phyloP scores from a whole-genome alignment of 345 rosid genomes.

The Trapa incisa region DNA sequence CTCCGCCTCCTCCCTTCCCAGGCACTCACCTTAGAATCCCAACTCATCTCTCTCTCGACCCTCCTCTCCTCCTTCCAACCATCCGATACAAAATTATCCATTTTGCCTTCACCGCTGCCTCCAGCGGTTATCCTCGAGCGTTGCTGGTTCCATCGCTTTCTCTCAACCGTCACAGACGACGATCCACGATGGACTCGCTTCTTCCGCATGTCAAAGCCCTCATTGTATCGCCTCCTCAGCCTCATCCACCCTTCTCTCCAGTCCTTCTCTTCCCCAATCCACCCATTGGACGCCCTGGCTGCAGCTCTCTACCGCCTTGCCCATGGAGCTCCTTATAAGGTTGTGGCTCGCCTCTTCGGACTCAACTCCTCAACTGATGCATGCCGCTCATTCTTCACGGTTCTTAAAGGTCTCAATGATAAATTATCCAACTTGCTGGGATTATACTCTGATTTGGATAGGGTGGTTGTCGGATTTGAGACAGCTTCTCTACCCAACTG shows the following conservation, averaged over 20 bases:
- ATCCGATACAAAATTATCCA: background rate
- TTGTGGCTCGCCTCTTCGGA: constrained; percentile 31
- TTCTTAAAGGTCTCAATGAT: constrained; percentile 42
- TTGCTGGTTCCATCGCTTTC: constrained; percentile 38
- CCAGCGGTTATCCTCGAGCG: background rate
- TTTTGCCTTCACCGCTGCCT: constrained; percentile 5
- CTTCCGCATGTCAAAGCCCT: constrained; percentile 48
- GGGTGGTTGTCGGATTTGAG: constrained; percentile 40
- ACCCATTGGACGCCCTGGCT: constrained; percentile 39
- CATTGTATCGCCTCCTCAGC: constrained; percentile 35
- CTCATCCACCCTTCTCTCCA: constrained; percentile 28
- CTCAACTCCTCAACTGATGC: constrained; percentile 34
- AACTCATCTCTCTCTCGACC: constrained; percentile 21
- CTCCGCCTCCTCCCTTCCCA: constrained; percentile 35
- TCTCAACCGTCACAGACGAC: constrained; percentile 16
- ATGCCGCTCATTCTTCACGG: constrained; percentile 49
- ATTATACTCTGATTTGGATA: constrained; percentile 21
- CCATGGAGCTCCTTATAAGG: constrained; percentile 48
- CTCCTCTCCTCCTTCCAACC: constrained; percentile 11
- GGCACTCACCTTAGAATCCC: constrained; percentile 22
- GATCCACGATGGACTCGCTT: constrained; percentile 47
- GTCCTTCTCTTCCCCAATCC: constrained; percentile 22
- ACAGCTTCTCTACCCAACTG: constrained; percentile 56
- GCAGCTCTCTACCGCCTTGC: constrained; percentile 66
- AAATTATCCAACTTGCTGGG: constrained; percentile 29